phyloP scores from a whole-genome alignment of 2,329 filamentous ascomycete species.

The Botrytis elliptica region DNA sequence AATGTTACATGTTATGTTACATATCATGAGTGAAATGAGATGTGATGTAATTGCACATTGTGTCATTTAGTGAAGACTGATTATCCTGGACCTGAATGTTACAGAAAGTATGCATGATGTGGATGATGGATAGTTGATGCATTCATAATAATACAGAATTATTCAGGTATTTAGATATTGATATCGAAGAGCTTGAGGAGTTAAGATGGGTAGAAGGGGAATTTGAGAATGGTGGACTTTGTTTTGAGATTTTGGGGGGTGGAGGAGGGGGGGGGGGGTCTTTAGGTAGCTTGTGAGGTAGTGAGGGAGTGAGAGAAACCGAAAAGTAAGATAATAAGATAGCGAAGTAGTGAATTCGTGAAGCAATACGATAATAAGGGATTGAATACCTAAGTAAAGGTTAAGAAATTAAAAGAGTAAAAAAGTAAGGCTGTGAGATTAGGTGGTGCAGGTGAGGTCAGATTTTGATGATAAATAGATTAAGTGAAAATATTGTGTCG shows the following conservation, averaged over 20 bases:
- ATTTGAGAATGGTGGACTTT: neutral
- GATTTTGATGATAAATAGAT: too few species aligned
- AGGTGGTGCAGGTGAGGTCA: too few species aligned
- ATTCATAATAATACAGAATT: neutral
- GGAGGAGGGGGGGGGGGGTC: too few species aligned
- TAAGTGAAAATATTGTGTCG: too few species aligned
- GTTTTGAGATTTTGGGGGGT: neutral
- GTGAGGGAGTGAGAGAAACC: too few species aligned
- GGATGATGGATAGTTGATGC: neutral
- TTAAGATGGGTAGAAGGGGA: neutral
- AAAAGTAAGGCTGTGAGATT: too few species aligned
- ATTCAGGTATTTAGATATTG: neutral
- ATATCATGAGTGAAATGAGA: neutral
- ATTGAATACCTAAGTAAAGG: too few species aligned
- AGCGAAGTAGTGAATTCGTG: too few species aligned
- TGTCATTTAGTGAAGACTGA: neutral
- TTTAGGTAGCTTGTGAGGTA: too few species aligned
- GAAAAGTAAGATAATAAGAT: too few species aligned
- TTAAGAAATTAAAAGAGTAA: too few species aligned
- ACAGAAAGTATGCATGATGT: neutral
- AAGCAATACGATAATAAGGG: too few species aligned
- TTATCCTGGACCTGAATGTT: neutral
- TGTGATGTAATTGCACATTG: neutral
- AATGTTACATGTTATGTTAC: neutral
- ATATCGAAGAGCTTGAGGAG: neutral